Evolutionary conservation across 495 filamentous ascomycete species (phyloP).

Genomic region (Xeromyces bisporus): DNA sequence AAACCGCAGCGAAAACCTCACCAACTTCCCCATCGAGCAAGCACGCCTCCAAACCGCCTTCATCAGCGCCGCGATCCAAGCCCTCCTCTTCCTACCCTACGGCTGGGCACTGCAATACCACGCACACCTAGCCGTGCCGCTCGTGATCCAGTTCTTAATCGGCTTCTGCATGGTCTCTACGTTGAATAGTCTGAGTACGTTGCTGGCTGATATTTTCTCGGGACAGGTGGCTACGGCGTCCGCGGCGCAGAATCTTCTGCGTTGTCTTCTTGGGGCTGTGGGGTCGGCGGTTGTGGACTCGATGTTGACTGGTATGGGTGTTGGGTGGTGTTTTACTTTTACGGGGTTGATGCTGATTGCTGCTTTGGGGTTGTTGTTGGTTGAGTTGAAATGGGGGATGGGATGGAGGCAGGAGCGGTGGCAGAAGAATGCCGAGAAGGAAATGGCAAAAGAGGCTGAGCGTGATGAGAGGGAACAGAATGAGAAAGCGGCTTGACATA

Average conservation of each 20-base stretch:
- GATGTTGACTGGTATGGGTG: conserved; percentile 47
- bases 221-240: conserved; percentile 44
- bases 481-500: no score
- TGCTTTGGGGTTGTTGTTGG: conserved; percentile 34
- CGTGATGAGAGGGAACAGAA: no score
- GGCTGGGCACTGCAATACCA: conserved; percentile 22
- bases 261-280: conserved; percentile 51
- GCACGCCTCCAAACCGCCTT: conserved; percentile 39
- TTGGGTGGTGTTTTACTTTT: conserved; percentile 56
- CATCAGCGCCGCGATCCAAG: conserved; percentile 20
- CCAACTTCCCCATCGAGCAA: conserved; percentile 45
- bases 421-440: conserved; percentile 8
- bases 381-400: conserved; percentile 3
- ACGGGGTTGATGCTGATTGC: conserved; percentile 36
- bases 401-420: conserved; percentile 3
- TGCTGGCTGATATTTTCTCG: conserved; percentile 52
- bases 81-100: conserved; percentile 20
- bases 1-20: conserved; percentile 9
- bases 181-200: conserved; percentile 39
- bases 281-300: conserved; percentile 47
- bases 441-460: conserved; percentile 1
- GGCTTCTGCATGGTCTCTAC: conserved; percentile 37
- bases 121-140: conserved; percentile 25
- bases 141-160: conserved; percentile 42
- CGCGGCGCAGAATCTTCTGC: conserved; percentile 52